Evolutionary conservation across 768 basidiomycete genomes (phyloP).

Genomic region (Serpula lacrymans): DNA sequence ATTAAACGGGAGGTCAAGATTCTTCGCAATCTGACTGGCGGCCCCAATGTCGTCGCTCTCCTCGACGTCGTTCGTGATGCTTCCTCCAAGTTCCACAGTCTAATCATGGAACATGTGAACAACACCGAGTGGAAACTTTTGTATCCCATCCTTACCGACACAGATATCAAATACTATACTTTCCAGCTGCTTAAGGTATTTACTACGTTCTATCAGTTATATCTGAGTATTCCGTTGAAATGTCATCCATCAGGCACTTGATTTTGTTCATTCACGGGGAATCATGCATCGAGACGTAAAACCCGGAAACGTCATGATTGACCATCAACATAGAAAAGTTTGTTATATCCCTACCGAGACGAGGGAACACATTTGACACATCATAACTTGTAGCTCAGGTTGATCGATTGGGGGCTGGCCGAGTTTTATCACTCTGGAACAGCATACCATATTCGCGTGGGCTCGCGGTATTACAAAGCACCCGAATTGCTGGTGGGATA

Average conservation of each 20-base stretch:
- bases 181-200: conserved; percentile 58
- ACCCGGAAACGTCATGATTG: conserved; percentile 74
- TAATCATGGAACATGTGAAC: conserved; percentile 68
- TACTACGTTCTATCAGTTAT: background rate
- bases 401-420: conserved; percentile 77
- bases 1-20: conserved; percentile 77
- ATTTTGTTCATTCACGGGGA: conserved; percentile 68
- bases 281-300: conserved; percentile 72
- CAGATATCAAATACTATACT: conserved; percentile 65
- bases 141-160: conserved; percentile 55
- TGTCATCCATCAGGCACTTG: conserved; percentile 42
- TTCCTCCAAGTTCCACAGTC: conserved; percentile 57
- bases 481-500: conserved; percentile 71
- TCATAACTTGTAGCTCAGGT: conserved; percentile 35
- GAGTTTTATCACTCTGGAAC: conserved; percentile 73
- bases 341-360: no score
- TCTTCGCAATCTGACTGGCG: conserved; percentile 63
- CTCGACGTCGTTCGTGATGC: conserved; percentile 68
- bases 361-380: background rate
- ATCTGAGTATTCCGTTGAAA: conserved; percentile 4
- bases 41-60: conserved; percentile 64
- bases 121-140: conserved; percentile 65
- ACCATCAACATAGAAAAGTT: conserved; percentile 59
- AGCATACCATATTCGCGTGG: conserved; percentile 71
- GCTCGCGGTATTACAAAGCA: conserved; percentile 70